Conservation (phyloP, 1,284 basidiomycete genomes). For the Marasmius tenuissimus region DNA sequence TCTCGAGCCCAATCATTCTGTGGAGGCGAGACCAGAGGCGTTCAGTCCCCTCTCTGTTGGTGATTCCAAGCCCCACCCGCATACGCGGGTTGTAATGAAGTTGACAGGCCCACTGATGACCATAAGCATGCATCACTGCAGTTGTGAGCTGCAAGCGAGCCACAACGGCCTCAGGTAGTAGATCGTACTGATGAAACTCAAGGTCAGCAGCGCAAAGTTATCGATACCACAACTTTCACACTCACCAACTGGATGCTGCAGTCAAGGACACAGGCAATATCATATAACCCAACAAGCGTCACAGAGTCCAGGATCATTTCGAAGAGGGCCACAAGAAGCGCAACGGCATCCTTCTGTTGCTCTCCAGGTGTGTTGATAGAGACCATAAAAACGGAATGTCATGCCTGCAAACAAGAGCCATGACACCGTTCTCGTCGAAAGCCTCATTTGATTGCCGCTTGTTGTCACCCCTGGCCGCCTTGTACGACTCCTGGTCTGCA, state of each 20-base stretch:
- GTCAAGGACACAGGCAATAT: constrained; percentile 15
- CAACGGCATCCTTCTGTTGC: neutral
- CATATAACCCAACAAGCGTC: constrained; percentile 21
- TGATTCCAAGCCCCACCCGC: neutral
- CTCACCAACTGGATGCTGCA: constrained; percentile 12
- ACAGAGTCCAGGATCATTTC: neutral
- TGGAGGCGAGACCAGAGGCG: neutral
- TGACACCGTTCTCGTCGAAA: too few species aligned
- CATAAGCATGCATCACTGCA: neutral
- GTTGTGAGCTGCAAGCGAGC: neutral
- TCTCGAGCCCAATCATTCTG: neutral
- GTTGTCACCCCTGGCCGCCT: too few species aligned
- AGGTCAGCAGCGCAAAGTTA: too few species aligned
- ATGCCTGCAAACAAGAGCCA: neutral
- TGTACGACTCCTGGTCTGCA: too few species aligned
- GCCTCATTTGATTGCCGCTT: too few species aligned
- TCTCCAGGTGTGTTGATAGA: neutral
- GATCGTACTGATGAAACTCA: neutral
- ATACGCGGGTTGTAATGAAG: neutral
- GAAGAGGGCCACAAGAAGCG: neutral
- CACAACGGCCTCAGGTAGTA: too few species aligned
- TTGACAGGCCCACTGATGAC: neutral
- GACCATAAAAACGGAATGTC: neutral
- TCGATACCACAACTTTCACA: constrained; percentile 6
- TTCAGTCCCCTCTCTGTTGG: neutral